These are phyloP conservation scores for Fusarium torreyae DNA, from an alignment of 2,329 filamentous ascomycete species.

Conservation along the genomic window DNA sequence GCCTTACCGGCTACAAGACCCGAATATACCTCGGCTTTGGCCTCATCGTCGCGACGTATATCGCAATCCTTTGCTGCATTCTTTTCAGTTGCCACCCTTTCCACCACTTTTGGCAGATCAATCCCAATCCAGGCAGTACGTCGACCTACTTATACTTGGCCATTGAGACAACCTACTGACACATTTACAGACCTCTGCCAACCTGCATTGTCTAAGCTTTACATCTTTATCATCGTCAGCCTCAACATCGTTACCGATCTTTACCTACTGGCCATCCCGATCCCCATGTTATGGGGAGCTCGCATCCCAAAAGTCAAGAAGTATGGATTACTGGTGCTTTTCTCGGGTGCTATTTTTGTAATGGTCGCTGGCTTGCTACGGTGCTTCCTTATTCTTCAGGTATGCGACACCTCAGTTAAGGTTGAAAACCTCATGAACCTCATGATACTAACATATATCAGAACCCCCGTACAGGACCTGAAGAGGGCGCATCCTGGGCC, in stretches of 20 bases:
- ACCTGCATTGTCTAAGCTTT: conserved; percentile 58
- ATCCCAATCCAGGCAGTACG: conserved; percentile 59
- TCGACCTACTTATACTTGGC: neutral
- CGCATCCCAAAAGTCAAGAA: conserved; percentile 66
- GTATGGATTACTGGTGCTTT: conserved; percentile 66
- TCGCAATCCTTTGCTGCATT: conserved; percentile 53
- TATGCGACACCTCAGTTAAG: conserved; percentile 28
- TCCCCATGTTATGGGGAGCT: conserved; percentile 68
- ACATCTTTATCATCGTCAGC: conserved; percentile 55
- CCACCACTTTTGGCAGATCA: conserved; percentile 59
- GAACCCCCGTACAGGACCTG: conserved; percentile 55
- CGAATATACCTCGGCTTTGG: conserved; percentile 54
- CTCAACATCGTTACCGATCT: conserved; percentile 59
- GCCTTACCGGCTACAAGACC: conserved; percentile 40
- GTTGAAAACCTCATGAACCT: no score
- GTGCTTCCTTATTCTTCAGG: conserved; percentile 55
- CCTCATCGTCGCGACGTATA: conserved; percentile 53
- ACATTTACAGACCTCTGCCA: conserved; percentile 57
- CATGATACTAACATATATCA: conserved; percentile 24
- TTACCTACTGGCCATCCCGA: conserved; percentile 59
- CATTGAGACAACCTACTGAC: neutral
- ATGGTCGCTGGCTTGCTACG: conserved; percentile 56
- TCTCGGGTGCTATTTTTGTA: conserved; percentile 59
- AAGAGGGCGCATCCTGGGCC: conserved; percentile 56
- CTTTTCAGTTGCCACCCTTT: conserved; percentile 56